Conservation (phyloP, 2,329 filamentous ascomycete genomes). For the Colletotrichum kahawae region DNA sequence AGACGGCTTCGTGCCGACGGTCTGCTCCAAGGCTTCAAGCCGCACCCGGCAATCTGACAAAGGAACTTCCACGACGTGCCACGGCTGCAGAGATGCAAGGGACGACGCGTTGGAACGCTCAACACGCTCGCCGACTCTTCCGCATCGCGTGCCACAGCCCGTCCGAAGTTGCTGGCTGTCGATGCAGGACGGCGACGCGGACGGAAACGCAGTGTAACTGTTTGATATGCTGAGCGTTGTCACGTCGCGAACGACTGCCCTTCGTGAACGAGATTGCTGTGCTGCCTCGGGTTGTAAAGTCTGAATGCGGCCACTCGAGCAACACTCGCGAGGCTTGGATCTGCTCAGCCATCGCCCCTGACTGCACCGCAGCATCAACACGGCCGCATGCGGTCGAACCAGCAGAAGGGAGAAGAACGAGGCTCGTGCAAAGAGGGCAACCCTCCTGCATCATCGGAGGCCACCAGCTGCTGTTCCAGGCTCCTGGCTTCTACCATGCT, state of each 20-base stretch:
- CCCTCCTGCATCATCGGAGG: neutral
- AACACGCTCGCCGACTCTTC: neutral
- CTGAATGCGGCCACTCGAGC: neutral
- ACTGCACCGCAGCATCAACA: neutral
- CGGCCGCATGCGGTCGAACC: neutral
- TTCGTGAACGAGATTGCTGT: neutral
- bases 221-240: neutral
- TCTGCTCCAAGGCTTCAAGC: neutral
- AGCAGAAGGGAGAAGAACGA: neutral
- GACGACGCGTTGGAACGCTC: constrained; percentile 12
- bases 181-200: neutral
- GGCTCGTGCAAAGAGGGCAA: neutral
- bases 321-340: neutral
- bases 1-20: neutral
- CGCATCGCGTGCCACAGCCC: neutral
- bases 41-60: neutral
- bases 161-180: neutral
- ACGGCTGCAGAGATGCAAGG: constrained; percentile 11
- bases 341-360: neutral
- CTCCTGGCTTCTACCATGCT: neutral
- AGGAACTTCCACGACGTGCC: neutral
- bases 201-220: neutral
- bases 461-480: neutral
- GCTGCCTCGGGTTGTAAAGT: neutral
- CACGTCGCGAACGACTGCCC: neutral